Evolutionary conservation across 2,329 filamentous ascomycete species (phyloP).

Genomic region (Botryosphaeria dothidea): DNA sequence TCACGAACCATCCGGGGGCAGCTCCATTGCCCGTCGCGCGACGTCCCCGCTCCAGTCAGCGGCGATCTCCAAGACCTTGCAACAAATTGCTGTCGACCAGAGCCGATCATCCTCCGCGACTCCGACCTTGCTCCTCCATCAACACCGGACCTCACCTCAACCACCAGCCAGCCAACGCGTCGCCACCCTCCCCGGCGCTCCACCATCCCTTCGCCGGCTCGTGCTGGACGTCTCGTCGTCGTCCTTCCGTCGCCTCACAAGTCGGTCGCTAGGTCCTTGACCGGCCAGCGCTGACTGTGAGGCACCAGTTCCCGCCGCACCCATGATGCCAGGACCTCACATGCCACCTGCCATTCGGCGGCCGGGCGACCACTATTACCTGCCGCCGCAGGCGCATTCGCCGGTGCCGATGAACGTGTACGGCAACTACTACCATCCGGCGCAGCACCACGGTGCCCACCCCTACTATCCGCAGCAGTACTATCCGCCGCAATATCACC

Average conservation of each 20-base stretch:
- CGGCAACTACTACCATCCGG: slow-evolving; percentile 34
- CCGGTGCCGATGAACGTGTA: slow-evolving; percentile 41
- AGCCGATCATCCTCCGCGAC: slow-evolving; percentile 15
- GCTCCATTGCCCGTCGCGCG: slow-evolving; percentile 11
- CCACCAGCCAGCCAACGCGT: not conserved
- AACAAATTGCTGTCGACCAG: slow-evolving; percentile 16
- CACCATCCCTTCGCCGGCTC: slow-evolving; percentile 2
- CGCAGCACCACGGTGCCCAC: slow-evolving; percentile 28
- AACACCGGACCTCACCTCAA: slow-evolving; percentile 1
- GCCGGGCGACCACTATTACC: slow-evolving; percentile 41
- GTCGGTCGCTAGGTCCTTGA: slow-evolving; percentile 38
- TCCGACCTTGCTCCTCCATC: slow-evolving; percentile 9
- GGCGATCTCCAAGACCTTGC: slow-evolving; percentile 10
- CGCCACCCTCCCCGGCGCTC: slow-evolving; percentile 7
- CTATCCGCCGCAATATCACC: slow-evolving; percentile 35
- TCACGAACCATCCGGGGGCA: slow-evolving; percentile 7
- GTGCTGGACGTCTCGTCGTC: slow-evolving; percentile 9
- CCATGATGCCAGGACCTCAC: slow-evolving; percentile 72
- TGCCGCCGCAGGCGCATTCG: slow-evolving; percentile 38
- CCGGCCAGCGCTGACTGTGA: slow-evolving; percentile 39
- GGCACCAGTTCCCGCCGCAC: slow-evolving; percentile 54
- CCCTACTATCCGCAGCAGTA: slow-evolving; percentile 39
- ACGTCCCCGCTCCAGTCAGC: slow-evolving; percentile 8
- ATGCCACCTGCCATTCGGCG: slow-evolving; percentile 42
- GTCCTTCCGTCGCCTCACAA: slow-evolving; percentile 36